Conservation (phyloP, 768 basidiomycete genomes). For the Goffeauzyma gilvescens region DNA sequence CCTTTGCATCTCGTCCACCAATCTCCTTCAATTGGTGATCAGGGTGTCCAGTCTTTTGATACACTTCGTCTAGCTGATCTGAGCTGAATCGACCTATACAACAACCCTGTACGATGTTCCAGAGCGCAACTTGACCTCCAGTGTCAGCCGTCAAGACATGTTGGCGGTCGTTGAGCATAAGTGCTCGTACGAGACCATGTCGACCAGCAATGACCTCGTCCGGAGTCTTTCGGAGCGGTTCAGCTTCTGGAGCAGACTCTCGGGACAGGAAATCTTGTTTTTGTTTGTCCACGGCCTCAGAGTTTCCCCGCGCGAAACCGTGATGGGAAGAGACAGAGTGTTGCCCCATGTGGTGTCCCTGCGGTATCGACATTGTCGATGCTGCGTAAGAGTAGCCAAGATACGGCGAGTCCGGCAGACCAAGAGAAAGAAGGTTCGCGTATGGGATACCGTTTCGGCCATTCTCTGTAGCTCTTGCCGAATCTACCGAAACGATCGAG, state of each 20-base stretch:
- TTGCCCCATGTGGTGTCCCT: not conserved
- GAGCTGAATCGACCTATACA: slow-evolving; percentile 53
- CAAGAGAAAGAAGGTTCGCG: slow-evolving; percentile 31
- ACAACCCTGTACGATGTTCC: slow-evolving; percentile 65
- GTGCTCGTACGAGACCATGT: slow-evolving; percentile 59
- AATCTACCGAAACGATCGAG: slow-evolving; percentile 20
- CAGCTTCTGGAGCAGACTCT: slow-evolving; percentile 60
- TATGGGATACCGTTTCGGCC: slow-evolving; percentile 42
- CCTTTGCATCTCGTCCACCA: slow-evolving; percentile 27
- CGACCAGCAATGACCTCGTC: slow-evolving; percentile 53
- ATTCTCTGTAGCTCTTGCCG: slow-evolving; percentile 12
- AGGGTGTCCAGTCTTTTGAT: slow-evolving; percentile 36
- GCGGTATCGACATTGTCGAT: slow-evolving; percentile 51
- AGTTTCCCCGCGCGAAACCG: not conserved
- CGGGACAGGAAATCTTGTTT: too few relatives aligned
- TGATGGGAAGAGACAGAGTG: not conserved
- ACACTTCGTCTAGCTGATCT: slow-evolving; percentile 41
- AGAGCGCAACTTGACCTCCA: slow-evolving; percentile 66
- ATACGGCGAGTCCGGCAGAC: slow-evolving; percentile 26
- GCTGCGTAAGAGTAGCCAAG: too few relatives aligned
- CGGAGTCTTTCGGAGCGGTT: slow-evolving; percentile 40
- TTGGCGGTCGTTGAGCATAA: slow-evolving; percentile 68
- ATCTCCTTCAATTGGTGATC: slow-evolving; percentile 4
- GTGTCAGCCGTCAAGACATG: slow-evolving; percentile 85
- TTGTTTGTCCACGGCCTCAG: too few relatives aligned